Base-by-base conservation (phyloP, 768 basidiomycete species). In the Lactarius quietus region DNA sequence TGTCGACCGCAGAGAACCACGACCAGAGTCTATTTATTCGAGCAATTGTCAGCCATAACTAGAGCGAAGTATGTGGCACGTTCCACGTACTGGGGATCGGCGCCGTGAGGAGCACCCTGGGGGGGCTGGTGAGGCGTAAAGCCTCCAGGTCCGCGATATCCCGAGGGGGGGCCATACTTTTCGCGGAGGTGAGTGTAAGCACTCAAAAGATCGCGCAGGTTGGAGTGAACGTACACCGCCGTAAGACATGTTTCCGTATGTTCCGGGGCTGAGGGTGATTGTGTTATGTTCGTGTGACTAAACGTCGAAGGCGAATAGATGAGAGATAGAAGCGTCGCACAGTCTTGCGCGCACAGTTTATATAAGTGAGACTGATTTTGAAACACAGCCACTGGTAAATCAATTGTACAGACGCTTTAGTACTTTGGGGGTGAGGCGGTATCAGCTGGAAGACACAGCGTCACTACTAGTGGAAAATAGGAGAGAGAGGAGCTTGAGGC, bases 1-100 rank as follows among this genome's bases (percentile, higher is more conserved):
- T 74, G 74, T 93, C 91, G 26, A 92, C 90, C 14, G 85, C 73
- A 26, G 70, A 67, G 75, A 93, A 93, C 88, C 88, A 90, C 57
- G 68, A 75, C 89, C 89, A 92, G 8, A 92, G 72, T 71, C 90
- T 92, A 64, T 41, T 18, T 20, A 26, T 48, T 26, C 12, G 23
- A 48, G 20, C 33, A 23, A 12, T 20, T 3, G 45, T 65, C 23
- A 29, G 58, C 48, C 23, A 59, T 8, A 4, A 33, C 15, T n/a
- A n/a, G n/a, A n/a, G 28, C 39, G 12, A 9, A 14, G 38, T 38
- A 15, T n/a, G 28, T 8, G 36, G 7, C 7, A 33, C 38, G 12
- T 31, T 33, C 39, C 10, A 77, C 88, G 73, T 70, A 93, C 91
- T 88, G 84, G 29, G 89, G 89, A 62, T 93, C 91, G 17, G 86